Base-by-base conservation (phyloP, 2,329 filamentous ascomycete species). In the Hirsutella rhossiliensis region DNA sequence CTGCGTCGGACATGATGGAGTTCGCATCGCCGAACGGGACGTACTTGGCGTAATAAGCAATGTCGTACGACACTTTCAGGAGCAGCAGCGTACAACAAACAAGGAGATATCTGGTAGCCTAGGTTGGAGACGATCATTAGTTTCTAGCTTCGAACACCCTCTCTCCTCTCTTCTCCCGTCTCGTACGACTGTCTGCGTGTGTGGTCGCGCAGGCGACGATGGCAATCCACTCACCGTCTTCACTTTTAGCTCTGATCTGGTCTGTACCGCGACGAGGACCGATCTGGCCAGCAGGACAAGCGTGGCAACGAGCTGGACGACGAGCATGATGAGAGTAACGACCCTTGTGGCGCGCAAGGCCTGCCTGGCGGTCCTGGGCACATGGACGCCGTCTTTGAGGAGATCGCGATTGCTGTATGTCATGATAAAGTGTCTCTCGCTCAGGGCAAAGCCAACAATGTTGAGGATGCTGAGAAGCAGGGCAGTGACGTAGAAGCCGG, bases 31-130 rank as follows among this genome's bases (percentile, higher is more conserved):
- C 30, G 2, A 52, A 27, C n/a, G 52, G 38, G 11, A 20, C 15
- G 40, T 43, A 46, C 7, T 47, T 42, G 20, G 47, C 45, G 1
- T 44, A 40, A 11, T 47, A 49, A 18, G 51, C 50, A n/a, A 62
- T 43, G 15, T 17, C 38, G 41, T 56, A 63, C 0, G 46, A 41
- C 0, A 49, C 52, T 9, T 49, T 54, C 1, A 59, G 13, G 2
- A 62, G 46, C 53, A 57, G 57, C 4, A 60, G 44, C 1, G 44
- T 23, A 4, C 52, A 49, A 19, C 52, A 46, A 2, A 44, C 50
- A 12, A 60, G 45, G 8, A 60, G 47, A 38, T 53, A 52, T 7
- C 38, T 52, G 4, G 51, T 50, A 11, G 52, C 42, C 56, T 59
- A 13, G 9, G 41, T n/a, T 2, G 20, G n/a, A 6, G 4, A n/a